phyloP scores from a whole-genome alignment of 495 filamentous ascomycete species.

The Aeminium ludgeri region DNA sequence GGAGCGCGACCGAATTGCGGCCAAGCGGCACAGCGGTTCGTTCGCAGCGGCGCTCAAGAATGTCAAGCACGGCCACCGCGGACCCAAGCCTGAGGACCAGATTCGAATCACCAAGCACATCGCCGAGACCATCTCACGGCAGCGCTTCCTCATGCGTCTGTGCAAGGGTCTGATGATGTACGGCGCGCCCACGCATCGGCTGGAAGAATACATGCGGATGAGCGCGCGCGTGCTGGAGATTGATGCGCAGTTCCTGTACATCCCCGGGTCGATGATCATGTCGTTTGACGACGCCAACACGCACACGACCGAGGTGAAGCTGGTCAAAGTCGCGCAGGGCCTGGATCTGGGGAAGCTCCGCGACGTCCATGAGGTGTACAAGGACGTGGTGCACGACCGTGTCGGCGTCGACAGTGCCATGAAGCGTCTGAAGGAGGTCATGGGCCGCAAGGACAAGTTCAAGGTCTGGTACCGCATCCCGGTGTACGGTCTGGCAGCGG shows the following conservation, averaged over 20 bases:
- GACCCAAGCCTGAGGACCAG: conserved; percentile 38
- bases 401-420: conserved; percentile 77
- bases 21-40: no score
- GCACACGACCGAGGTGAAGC: conserved; percentile 84
- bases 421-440: conserved; percentile 47
- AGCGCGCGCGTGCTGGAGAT: conserved; percentile 76
- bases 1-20: conserved; percentile 3
- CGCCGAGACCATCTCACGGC: conserved; percentile 64
- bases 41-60: conserved; percentile 26
- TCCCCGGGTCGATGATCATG: conserved; percentile 90
- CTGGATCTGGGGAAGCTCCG: conserved; percentile 72
- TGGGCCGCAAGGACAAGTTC: conserved; percentile 44
- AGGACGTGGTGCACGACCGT: conserved; percentile 78
- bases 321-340: conserved; percentile 59
- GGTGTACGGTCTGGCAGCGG: conserved; percentile 72
- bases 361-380: conserved; percentile 80
- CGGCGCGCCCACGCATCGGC: conserved; percentile 32
- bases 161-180: conserved; percentile 67
- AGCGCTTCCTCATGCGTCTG: conserved; percentile 68
- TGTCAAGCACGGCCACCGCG: conserved; percentile 14
- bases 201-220: conserved; percentile 74
- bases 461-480: conserved; percentile 55
- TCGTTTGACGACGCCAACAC: conserved; percentile 81
- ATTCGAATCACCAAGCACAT: conserved; percentile 79
- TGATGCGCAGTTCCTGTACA: conserved; percentile 79